Evolutionary conservation across 805 yeast species (phyloP).

Genomic region (Ogataea philodendri): DNA sequence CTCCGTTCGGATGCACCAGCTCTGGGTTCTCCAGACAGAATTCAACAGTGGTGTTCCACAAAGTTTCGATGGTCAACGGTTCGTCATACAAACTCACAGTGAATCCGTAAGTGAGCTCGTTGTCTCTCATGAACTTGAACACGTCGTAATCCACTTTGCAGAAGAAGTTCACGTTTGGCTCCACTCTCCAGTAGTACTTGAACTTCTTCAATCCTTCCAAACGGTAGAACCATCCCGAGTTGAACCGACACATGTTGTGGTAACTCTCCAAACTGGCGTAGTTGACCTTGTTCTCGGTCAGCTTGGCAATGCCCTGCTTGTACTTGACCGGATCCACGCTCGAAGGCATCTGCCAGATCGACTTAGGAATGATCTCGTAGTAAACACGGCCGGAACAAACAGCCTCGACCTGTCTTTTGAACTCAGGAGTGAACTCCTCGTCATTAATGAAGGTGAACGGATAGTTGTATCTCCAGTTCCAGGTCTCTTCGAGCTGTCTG

Average conservation of each 20-base stretch:
- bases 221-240: conserved; percentile 80
- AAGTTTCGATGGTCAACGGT: conserved; percentile 62
- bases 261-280: conserved; percentile 76
- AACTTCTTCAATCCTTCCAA: conserved; percentile 64
- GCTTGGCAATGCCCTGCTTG: conserved; percentile 22
- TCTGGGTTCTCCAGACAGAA: conserved; percentile 62
- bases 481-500: conserved; percentile 54
- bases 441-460: conserved; percentile 80
- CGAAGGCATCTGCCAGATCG: conserved; percentile 61
- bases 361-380: conserved; percentile 34
- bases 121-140: conserved; percentile 77
- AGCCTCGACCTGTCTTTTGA: conserved; percentile 45
- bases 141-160: conserved; percentile 81
- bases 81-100: conserved; percentile 69
- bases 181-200: conserved; percentile 93
- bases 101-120: conserved; percentile 71
- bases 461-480: conserved; percentile 65
- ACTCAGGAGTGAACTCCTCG: conserved; percentile 55
- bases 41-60: conserved; percentile 71
- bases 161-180: conserved; percentile 70
- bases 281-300: conserved; percentile 48
- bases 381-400: conserved; percentile 33
- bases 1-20: conserved; percentile 56
- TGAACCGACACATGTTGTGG: conserved; percentile 89
- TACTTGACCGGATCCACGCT: conserved; percentile 44